phyloP scores from a whole-genome alignment of 306 rosid species.

The Begonia masoniana region DNA sequence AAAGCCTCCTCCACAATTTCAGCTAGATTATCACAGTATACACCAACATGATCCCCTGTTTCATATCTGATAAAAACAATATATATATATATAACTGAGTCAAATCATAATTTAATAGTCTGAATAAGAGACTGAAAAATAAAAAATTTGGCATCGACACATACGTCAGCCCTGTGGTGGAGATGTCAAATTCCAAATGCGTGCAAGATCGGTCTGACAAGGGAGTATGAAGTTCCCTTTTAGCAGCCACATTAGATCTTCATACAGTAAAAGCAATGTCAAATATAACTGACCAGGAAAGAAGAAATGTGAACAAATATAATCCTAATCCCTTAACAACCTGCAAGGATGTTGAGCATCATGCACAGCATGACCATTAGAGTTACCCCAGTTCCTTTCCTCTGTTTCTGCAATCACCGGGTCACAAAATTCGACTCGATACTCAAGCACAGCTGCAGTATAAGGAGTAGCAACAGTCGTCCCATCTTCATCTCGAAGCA shows the following conservation, averaged over 20 bases:
- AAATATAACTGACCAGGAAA: no score
- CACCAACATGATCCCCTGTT: conserved; percentile 98
- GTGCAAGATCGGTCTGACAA: conserved; percentile 93
- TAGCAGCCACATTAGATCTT: conserved; percentile 88
- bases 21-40: conserved; percentile 62
- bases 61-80: conserved; percentile 53
- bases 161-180: conserved; percentile 71
- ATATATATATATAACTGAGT: background rate
- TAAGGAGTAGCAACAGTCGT: conserved; percentile 48
- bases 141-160: conserved; percentile 9
- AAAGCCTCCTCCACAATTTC: conserved; percentile 85
- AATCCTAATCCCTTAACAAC: conserved; percentile 15
- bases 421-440: conserved; percentile 40
- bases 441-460: conserved; percentile 52
- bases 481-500: conserved; percentile 55
- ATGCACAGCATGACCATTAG: conserved; percentile 45
- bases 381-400: conserved; percentile 37
- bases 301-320: no score
- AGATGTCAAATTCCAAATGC: conserved; percentile 87
- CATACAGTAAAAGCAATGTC: conserved; percentile 14
- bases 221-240: conserved; percentile 80
- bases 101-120: background rate
- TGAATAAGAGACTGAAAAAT: background rate
- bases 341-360: conserved; percentile 94
- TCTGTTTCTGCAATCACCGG: conserved; percentile 25